Evolutionary conservation across 2,329 filamentous ascomycete species (phyloP), one percentile per base, ranked within the genome.

Genomic region (Aspergillus sp.): DNA sequence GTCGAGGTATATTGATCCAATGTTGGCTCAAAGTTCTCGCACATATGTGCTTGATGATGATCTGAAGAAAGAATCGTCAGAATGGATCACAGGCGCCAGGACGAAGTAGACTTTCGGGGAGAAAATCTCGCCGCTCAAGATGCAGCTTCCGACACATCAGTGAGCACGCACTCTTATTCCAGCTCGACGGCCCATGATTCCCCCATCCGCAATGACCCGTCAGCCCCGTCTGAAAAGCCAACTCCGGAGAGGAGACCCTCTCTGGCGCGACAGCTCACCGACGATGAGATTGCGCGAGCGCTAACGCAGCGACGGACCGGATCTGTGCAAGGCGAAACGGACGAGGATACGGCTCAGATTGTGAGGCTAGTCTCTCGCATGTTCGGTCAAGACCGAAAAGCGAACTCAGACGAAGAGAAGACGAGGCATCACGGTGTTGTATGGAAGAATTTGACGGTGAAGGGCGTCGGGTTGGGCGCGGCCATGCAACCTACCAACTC

Each of bases 361-460:
- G 65, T 72, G 52, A 67, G 58, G n/a, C 50, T 90, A 45, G 86
- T 91, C 79, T 90, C 87, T 0, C 84, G 85, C 3, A 89, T 91
- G 82, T 91, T 91, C 67, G 89, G 89, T 6, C 77, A 80, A 36
- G 83, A 84, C 20, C 81, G 89, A 6, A 87, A 88, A 64, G 81
- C 83, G 49, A 78, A 84, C n/a, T 89, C 86, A 0, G 85, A 90
- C 61, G 87, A 89, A 62, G 88, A 90, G 65, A 85, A 89, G 69
- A 89, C 87, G 0, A 79, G 88, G 22, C 88, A 91, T 69, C 80
- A 85, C 26, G 89, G 89, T 36, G 85, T 92, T 12, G 76, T 90
- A 5, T 92, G 90, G 78, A 87, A 87, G 52, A 80, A 88, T 55
- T 75, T 92, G 29, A 90, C 86, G 0, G 89, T 92, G 18, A 88